Percentiles rank a stretch among this genome's conserved stretches.
Conservation (phyloP, 305 asterid genomes). For the Fraxinus paxiana region DNA sequence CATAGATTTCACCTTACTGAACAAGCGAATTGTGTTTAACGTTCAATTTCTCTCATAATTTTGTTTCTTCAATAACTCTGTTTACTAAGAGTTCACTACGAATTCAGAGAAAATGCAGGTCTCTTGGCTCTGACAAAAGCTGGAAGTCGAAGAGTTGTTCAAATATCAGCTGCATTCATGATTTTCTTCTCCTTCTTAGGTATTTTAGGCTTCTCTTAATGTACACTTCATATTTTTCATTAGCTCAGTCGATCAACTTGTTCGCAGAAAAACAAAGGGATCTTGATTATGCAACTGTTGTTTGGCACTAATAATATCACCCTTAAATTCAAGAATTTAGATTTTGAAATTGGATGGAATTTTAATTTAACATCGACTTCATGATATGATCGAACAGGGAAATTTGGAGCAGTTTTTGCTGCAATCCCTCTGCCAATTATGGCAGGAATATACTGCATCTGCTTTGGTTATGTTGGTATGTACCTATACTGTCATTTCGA, state of each 20-base stretch:
- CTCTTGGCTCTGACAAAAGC: slow-evolving; percentile 69
- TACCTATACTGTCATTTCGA: background rate
- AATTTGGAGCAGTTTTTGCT: slow-evolving; percentile 72
- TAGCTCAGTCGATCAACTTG: background rate
- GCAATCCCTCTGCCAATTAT: slow-evolving; percentile 67
- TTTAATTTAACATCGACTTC: background rate
- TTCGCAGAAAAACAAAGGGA: background rate
- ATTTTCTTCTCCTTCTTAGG: slow-evolving; percentile 70
- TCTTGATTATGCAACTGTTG: background rate
- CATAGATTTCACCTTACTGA: background rate
- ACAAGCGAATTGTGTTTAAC: background rate
- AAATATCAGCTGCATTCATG: slow-evolving; percentile 70
- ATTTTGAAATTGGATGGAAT: background rate
- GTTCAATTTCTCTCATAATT: background rate
- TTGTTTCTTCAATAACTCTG: background rate
- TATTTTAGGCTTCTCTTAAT: slow-evolving; percentile 16
- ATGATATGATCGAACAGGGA: slow-evolving; percentile 40
- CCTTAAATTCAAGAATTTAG: background rate
- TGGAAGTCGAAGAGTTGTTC: slow-evolving; percentile 80
- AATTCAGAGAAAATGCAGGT: slow-evolving; percentile 70
- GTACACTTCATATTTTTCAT: background rate
- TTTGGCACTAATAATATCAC: background rate
- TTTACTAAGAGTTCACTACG: background rate
- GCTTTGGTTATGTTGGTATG: slow-evolving; percentile 69
- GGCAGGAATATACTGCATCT: slow-evolving; percentile 70